Evolutionary conservation across 129 eudicot genomes (phyloP).

Genomic region (Ambrosia artemisiifolia): DNA sequence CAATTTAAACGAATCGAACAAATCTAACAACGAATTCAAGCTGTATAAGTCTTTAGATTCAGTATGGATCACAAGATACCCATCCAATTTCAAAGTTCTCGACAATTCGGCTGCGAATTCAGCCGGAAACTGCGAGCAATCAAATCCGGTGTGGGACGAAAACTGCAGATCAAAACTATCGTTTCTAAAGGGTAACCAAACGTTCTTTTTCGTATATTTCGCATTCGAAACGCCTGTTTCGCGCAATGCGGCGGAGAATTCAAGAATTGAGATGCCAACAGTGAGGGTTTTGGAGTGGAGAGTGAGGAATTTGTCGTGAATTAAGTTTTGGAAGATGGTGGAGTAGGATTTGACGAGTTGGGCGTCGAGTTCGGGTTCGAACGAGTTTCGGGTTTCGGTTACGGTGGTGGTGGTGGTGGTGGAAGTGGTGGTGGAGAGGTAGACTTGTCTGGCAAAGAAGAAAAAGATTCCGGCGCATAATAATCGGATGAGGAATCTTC

Average conservation of each 20-base stretch:
- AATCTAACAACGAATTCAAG: slow-evolving; percentile 50
- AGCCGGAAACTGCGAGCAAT: slow-evolving; percentile 21
- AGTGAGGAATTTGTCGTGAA: slow-evolving; percentile 39
- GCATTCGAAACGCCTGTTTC: slow-evolving; percentile 39
- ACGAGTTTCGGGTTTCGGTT: not conserved
- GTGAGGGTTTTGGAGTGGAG: slow-evolving; percentile 42
- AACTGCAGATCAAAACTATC: slow-evolving; percentile 42
- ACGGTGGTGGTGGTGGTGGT: slow-evolving; percentile 18
- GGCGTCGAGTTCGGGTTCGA: slow-evolving; percentile 10
- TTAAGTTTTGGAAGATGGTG: slow-evolving; percentile 44
- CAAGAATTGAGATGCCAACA: slow-evolving; percentile 27
- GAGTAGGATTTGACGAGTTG: slow-evolving; percentile 32
- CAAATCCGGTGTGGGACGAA: slow-evolving; percentile 36
- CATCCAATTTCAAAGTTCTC: slow-evolving; percentile 50
- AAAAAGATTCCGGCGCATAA: slow-evolving; percentile 43
- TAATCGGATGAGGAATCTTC: slow-evolving; percentile 28
- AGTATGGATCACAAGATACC: slow-evolving; percentile 53
- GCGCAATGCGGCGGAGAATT: slow-evolving; percentile 33
- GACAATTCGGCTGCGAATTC: slow-evolving; percentile 39
- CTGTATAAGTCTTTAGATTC: slow-evolving; percentile 48
- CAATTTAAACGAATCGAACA: slow-evolving; percentile 39
- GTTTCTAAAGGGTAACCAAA: slow-evolving; percentile 26
- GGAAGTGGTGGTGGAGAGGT: slow-evolving; percentile 41
- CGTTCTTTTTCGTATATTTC: slow-evolving; percentile 21
- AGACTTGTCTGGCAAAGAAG: slow-evolving; percentile 43